Conservation (phyloP, 768 basidiomycete species). For the Mycena sanguinolenta region DNA sequence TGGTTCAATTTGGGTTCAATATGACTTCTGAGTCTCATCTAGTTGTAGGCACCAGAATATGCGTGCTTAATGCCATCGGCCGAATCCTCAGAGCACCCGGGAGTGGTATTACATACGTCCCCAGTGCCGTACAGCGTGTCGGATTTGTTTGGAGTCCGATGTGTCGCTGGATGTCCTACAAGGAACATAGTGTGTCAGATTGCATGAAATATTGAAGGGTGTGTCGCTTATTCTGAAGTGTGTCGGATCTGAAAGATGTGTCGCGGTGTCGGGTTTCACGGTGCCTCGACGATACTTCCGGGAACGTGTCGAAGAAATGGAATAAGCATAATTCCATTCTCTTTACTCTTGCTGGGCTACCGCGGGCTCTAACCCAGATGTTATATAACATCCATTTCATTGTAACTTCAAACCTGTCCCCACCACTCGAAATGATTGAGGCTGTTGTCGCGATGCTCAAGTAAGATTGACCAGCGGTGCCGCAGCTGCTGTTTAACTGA, state of each 20-base stretch:
- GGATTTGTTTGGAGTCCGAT: too few relatives aligned
- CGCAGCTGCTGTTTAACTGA: neutral
- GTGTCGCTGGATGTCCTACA: too few relatives aligned
- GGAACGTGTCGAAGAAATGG: constrained; percentile 46
- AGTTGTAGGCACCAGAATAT: too few relatives aligned
- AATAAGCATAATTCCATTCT: constrained; percentile 45
- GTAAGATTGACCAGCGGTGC: constrained; percentile 21
- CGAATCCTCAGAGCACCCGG: too few relatives aligned
- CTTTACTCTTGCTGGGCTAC: constrained; percentile 42
- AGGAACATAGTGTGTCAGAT: too few relatives aligned
- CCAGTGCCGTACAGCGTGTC: too few relatives aligned
- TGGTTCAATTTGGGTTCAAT: too few relatives aligned
- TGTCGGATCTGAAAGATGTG: neutral
- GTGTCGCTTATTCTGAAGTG: neutral
- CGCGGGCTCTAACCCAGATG: constrained; percentile 8
- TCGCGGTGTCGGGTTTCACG: constrained; percentile 40
- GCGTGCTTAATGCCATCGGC: too few relatives aligned
- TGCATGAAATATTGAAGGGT: too few relatives aligned
- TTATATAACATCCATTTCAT: constrained; percentile 40
- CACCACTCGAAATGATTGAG: constrained; percentile 43
- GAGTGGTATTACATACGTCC: too few relatives aligned
- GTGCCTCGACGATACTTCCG: constrained; percentile 46
- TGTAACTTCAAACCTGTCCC: constrained; percentile 38
- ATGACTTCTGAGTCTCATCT: too few relatives aligned
- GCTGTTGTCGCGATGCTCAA: constrained; percentile 34